Evolutionary conservation across 2,329 filamentous ascomycete genomes (phyloP).

Genomic region (Xylaria digitata): DNA sequence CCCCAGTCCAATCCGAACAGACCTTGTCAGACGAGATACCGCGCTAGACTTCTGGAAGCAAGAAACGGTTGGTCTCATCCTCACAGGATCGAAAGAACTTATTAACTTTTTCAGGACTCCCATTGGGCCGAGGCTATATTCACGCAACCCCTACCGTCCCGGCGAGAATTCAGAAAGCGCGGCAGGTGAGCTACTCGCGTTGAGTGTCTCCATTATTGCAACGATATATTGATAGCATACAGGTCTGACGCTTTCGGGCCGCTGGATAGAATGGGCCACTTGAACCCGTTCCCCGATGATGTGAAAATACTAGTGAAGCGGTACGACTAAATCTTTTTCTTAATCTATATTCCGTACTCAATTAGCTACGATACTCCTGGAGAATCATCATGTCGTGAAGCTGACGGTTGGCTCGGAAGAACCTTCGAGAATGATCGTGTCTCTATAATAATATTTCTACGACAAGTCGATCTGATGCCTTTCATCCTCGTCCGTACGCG

Average conservation of each 20-base stretch:
- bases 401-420: constrained; percentile 49
- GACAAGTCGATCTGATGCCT: constrained; percentile 56
- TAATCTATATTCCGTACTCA: background rate
- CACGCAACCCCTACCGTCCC: constrained; percentile 62
- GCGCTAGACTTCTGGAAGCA: constrained; percentile 47
- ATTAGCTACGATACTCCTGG: background rate
- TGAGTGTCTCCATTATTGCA: background rate
- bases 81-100: constrained; percentile 27
- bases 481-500: constrained; percentile 60
- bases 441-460: constrained; percentile 64
- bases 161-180: constrained; percentile 61
- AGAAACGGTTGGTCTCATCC: constrained; percentile 42
- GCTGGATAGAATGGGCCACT: constrained; percentile 54
- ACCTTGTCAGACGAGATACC: constrained; percentile 44
- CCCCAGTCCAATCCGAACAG: constrained; percentile 45
- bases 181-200: constrained; percentile 48
- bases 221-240: constrained; percentile 20
- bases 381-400: background rate
- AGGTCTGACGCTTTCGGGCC: constrained; percentile 47
- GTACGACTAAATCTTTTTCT: constrained; percentile 51
- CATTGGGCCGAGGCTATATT: constrained; percentile 74
- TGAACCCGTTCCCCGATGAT: constrained; percentile 57
- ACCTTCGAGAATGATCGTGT: constrained; percentile 67
- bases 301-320: constrained; percentile 66
- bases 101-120: constrained; percentile 53